Evolutionary conservation across 345 rosid species (phyloP), one percentile per base, ranked within the genome.

Genomic region (Dipteronia sinensis): DNA sequence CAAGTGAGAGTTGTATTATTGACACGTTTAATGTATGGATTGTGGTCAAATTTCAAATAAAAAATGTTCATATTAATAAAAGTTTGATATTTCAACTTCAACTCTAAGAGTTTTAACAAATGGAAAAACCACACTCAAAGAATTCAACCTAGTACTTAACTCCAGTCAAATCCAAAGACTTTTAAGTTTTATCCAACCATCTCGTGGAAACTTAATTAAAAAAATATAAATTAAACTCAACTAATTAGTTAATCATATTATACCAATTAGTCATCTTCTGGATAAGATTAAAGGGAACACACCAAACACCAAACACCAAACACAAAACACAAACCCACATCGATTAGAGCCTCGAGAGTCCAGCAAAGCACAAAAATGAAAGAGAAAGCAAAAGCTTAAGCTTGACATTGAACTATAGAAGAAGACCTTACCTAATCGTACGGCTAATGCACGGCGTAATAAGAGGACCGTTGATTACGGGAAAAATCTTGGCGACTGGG

Each of bases 371-470:
- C 10, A 8, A 17, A n/a, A 1, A 17, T 1, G 1, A 34, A 34
- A 34, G 38, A 34, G 38, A 34, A 34, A 34, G 38, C 38, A 34
- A 34, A 34, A 34, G 38, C 38, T 34, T 34, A 31, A 4, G 65
- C 11, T 71, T 44, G 31, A 58, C 27, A 29, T n/a, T 23, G 31
- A n/a, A n/a, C n/a, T n/a, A n/a, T n/a, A n/a, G n/a, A 8, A 31
- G 67, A 58, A 65, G 75, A 59, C 75, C 61, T 71, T 34, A 34
- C 64, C 6, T 17, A 51, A 74, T 56, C 47, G 87, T 87, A 83
- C 88, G 90, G 87, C 78, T 73, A 80, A 83, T 77, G 84, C 83
- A 83, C 86, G 88, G 87, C 90, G 87, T 75, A 77, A 87, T 84
- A 75, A 86, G 80, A 76, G 88, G 88, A 40, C 84, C 88, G 88